Conservation (phyloP, 345 rosid species). For the Xanthoceras sorbifolium region DNA sequence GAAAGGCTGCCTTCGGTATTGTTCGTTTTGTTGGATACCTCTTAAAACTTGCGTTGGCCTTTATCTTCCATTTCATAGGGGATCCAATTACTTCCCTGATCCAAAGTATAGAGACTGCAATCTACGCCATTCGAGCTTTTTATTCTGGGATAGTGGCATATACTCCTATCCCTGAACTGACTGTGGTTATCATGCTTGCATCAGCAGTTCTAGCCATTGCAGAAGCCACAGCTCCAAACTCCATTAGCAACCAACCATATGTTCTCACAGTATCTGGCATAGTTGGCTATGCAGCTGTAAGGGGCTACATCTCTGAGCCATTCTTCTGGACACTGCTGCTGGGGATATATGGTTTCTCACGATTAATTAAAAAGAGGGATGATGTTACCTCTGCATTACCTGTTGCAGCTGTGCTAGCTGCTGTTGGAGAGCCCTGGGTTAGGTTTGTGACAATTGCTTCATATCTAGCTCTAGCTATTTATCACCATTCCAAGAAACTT, state of each 20-base stretch:
- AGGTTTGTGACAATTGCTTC: slow-evolving; percentile 55
- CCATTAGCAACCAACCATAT: slow-evolving; percentile 61
- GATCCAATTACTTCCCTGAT: slow-evolving; percentile 69
- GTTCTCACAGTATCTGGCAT: slow-evolving; percentile 67
- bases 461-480: slow-evolving; percentile 67
- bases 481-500: slow-evolving; percentile 52
- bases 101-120: slow-evolving; percentile 51
- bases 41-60: slow-evolving; percentile 62
- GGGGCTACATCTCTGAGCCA: slow-evolving; percentile 72
- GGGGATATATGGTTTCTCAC: slow-evolving; percentile 61
- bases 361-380: slow-evolving; percentile 67
- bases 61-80: slow-evolving; percentile 71
- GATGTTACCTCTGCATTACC: slow-evolving; percentile 79
- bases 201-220: slow-evolving; percentile 76
- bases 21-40: slow-evolving; percentile 58
- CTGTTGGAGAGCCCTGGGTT: slow-evolving; percentile 92
- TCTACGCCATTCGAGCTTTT: slow-evolving; percentile 58
- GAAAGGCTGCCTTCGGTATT: slow-evolving; percentile 42
- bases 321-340: slow-evolving; percentile 77
- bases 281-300: slow-evolving; percentile 75
- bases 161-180: slow-evolving; percentile 70
- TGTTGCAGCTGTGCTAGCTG: slow-evolving; percentile 74
- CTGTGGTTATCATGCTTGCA: slow-evolving; percentile 59
- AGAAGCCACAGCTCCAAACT: slow-evolving; percentile 71
- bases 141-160: slow-evolving; percentile 72